A percentile compares a stretch with the other conserved stretches of the same genome.
Evolutionary conservation across 495 filamentous ascomycete species (phyloP).

Genomic region (Talaromyces ruber): DNA sequence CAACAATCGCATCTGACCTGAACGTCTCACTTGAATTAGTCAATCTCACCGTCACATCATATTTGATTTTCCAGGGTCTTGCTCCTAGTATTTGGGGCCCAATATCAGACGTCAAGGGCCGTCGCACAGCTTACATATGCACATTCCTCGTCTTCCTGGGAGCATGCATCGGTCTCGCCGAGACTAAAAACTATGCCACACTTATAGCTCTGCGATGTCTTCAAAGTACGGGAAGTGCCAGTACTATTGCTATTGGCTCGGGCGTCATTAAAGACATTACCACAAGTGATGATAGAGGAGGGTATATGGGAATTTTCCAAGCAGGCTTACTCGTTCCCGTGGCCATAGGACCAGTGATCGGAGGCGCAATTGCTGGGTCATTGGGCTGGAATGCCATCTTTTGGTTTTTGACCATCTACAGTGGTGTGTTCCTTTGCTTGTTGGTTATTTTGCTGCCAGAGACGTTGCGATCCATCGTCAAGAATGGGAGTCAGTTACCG

Average conservation of each 20-base stretch:
- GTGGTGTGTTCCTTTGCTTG: conserved; percentile 31
- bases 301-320: conserved; percentile 47
- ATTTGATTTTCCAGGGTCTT: conserved; percentile 43
- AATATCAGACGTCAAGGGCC: conserved; percentile 39
- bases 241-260: conserved; percentile 45
- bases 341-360: conserved; percentile 46
- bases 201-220: conserved; percentile 40
- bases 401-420: conserved; percentile 45
- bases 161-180: conserved; percentile 39
- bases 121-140: conserved; percentile 34
- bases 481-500: conserved; percentile 33
- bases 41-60: conserved; percentile 44
- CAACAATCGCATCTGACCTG: conserved; percentile 34
- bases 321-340: conserved; percentile 37
- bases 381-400: conserved; percentile 51
- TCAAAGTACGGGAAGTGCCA: conserved; percentile 42
- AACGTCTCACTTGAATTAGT: conserved; percentile 33
- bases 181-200: conserved; percentile 34
- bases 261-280: conserved; percentile 52
- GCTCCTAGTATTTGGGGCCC: conserved; percentile 44
- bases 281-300: conserved; percentile 41
- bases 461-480: conserved; percentile 44
- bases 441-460: conserved; percentile 42
- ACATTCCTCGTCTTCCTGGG: conserved; percentile 39
- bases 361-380: conserved; percentile 40